phyloP scores from a whole-genome alignment of 2,329 filamentous ascomycete species.

The Fusarium hostae region DNA sequence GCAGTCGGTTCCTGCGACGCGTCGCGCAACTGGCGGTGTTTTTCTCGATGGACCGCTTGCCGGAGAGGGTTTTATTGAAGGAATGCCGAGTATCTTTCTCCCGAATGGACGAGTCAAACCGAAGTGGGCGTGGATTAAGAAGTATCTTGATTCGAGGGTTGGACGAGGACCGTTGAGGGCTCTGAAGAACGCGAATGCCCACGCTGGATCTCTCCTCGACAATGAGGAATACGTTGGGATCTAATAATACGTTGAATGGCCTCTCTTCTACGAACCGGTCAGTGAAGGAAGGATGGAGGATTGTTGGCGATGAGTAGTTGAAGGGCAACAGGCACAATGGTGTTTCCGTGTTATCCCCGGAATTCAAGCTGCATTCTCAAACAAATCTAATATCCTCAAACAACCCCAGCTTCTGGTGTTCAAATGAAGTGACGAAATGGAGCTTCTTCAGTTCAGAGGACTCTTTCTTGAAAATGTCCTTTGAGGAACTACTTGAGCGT shows the following conservation, averaged over 20 bases:
- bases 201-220: background rate
- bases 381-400: no score
- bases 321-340: fast-evolving
- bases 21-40: background rate
- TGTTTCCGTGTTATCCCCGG: background rate
- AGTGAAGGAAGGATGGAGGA: fast-evolving
- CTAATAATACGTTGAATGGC: fast-evolving
- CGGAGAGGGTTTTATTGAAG: conserved; percentile 1
- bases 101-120: conserved; percentile 13
- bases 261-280: fast-evolving
- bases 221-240: fast-evolving
- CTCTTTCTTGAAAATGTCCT: fast-evolving
- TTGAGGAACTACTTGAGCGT: background rate
- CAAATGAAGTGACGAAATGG: background rate
- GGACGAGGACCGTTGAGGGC: background rate
- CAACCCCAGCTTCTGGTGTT: background rate
- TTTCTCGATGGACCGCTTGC: conserved; percentile 15
- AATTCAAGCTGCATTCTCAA: background rate
- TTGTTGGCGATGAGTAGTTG: background rate
- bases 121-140: conserved; percentile 13
- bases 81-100: conserved; percentile 5
- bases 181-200: conserved; percentile 1
- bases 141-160: background rate
- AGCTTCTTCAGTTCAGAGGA: background rate
- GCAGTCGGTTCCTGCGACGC: conserved; percentile 13